phyloP scores from a whole-genome alignment of 108 stramenopile species.

The Nitzschia sp. region DNA sequence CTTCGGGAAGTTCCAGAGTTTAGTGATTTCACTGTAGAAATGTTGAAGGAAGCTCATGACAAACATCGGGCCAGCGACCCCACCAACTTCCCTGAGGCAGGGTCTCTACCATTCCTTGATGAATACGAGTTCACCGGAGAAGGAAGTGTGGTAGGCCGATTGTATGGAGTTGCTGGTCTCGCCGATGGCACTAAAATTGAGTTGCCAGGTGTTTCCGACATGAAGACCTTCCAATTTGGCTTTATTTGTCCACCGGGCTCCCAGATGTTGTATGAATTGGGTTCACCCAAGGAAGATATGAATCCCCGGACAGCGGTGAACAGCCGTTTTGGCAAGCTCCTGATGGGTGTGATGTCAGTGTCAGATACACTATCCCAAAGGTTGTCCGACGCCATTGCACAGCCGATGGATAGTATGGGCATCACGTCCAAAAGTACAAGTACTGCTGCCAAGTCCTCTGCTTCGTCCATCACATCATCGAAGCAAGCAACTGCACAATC shows the following conservation, averaged over 20 bases:
- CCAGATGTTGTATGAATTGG: conserved; percentile 55
- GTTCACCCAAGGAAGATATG: conserved; percentile 25
- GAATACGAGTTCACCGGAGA: conserved; percentile 63
- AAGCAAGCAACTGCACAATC: too few relatives aligned
- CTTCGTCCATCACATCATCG: too few relatives aligned
- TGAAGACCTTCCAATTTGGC: too few relatives aligned
- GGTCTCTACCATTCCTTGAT: conserved; percentile 66
- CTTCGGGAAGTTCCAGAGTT: conserved; percentile 67
- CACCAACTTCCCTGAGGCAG: conserved; percentile 13
- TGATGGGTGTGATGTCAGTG: too few relatives aligned
- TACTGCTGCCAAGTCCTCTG: too few relatives aligned
- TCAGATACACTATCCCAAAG: too few relatives aligned
- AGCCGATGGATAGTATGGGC: too few relatives aligned
- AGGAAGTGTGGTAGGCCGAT: conserved; percentile 65
- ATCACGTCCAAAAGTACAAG: too few relatives aligned
- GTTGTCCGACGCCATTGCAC: too few relatives aligned
- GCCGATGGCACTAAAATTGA: conserved; percentile 71
- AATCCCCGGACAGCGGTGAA: too few relatives aligned
- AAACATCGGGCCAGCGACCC: conserved; percentile 15
- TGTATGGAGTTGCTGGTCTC: conserved; percentile 68
- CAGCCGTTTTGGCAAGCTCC: too few relatives aligned
- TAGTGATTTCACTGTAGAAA: conserved; percentile 65
- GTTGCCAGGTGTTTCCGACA: conserved; percentile 47
- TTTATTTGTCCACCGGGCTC: too few relatives aligned
- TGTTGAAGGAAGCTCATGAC: conserved; percentile 39